phyloP scores from a whole-genome alignment of 78 protist genomes.

The Dictyostelium purpureum region DNA sequence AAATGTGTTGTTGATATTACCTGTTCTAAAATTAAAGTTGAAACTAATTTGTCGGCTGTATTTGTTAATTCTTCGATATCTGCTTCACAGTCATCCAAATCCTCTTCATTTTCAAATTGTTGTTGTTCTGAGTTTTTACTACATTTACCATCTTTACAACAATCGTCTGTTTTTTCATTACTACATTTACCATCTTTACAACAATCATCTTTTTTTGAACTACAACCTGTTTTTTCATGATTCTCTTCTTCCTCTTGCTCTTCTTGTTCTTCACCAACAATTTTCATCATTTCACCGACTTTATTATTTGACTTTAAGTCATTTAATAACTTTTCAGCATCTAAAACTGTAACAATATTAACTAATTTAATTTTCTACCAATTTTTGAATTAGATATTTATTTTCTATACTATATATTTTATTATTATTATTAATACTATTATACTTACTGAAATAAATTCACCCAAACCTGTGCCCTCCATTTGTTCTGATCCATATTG shows the following conservation, averaged over 20 bases:
- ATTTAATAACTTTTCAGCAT: background rate
- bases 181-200: background rate
- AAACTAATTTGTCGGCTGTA: conserved; percentile 21
- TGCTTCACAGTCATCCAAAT: background rate
- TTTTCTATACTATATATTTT: background rate
- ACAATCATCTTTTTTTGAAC: background rate
- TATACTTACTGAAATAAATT: background rate
- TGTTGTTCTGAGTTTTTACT: background rate
- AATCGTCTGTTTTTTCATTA: background rate
- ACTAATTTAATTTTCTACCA: background rate
- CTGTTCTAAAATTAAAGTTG: conserved; percentile 59
- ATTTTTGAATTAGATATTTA: background rate
- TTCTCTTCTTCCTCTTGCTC: background rate
- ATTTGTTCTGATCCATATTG: conserved; percentile 36
- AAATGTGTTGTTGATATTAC: background rate
- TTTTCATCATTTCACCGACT: conserved; percentile 12
- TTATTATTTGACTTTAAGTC: conserved; percentile 23
- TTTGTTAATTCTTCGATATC: conserved; percentile 7
- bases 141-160: background rate
- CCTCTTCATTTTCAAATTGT: background rate
- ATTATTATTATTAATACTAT: background rate
- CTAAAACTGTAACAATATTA: conserved; percentile 42
- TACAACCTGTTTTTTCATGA: background rate
- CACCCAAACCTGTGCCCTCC: background rate
- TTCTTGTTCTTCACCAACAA: background rate